Percentiles rank a stretch among this genome's conserved stretches.
Conservation (phyloP, 2,329 filamentous ascomycete genomes). For the Colletotrichum orchidophilum region DNA sequence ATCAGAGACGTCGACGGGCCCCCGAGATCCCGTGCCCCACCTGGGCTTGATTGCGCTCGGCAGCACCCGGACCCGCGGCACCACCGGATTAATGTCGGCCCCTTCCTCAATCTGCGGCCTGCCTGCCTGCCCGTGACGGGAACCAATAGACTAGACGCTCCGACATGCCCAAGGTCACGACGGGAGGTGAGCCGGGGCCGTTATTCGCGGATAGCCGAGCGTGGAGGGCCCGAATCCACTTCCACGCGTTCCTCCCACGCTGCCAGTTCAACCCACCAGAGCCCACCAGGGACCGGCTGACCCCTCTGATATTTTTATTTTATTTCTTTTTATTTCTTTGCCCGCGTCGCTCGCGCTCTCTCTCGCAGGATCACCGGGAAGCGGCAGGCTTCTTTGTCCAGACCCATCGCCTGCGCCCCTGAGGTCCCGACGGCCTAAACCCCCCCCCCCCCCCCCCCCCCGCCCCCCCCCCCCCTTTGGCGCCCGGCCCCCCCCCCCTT, state of each 20-base stretch:
- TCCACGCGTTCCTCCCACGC: slow-evolving; percentile 15
- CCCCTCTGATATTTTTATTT: neutral
- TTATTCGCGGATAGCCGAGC: slow-evolving; percentile 12
- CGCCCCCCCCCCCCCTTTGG: no score
- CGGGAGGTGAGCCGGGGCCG: neutral
- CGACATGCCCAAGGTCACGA: neutral
- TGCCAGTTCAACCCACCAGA: neutral
- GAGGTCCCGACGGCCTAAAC: no score
- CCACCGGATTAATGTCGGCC: slow-evolving; percentile 22
- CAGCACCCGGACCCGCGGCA: slow-evolving; percentile 22
- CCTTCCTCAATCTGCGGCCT: neutral
- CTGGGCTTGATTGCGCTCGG: neutral
- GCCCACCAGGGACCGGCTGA: neutral
- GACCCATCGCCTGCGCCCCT: slow-evolving; percentile 25
- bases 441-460: no score
- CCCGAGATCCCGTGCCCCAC: no score
- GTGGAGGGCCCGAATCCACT: slow-evolving; percentile 11
- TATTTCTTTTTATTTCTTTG: neutral
- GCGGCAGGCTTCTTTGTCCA: slow-evolving; percentile 5
- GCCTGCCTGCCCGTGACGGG: neutral
- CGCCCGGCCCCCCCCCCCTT: no score
- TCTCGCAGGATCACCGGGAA: neutral
- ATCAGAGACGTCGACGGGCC: neutral
- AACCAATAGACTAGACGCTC: neutral
- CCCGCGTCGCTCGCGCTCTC: neutral